These are phyloP conservation scores for Meyerozyma carpophila DNA, from an alignment of 1,139 yeast species.

Conservation along the genomic window DNA sequence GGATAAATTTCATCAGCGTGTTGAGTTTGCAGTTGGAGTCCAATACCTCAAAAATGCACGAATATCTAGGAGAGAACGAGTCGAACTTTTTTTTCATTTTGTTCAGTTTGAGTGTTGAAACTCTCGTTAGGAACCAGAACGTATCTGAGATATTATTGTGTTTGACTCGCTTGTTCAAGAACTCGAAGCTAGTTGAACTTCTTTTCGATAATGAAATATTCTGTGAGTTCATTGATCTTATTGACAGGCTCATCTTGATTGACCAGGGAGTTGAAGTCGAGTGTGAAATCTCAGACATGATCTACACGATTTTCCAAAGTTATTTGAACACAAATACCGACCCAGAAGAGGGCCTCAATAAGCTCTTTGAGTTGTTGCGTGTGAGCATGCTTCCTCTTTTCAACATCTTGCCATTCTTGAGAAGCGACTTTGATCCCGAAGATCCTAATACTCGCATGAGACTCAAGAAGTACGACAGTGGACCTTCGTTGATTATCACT, in stretches of 20 bases:
- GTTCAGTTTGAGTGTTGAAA: constrained; percentile 80
- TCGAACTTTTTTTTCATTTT: constrained; percentile 75
- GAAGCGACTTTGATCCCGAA: constrained; percentile 36
- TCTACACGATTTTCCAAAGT: constrained; percentile 42
- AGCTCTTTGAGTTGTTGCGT: constrained; percentile 73
- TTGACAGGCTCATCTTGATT: constrained; percentile 67
- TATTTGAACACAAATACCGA: constrained; percentile 16
- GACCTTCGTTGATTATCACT: constrained; percentile 34
- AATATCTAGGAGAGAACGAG: constrained; percentile 53
- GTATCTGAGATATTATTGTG: constrained; percentile 46
- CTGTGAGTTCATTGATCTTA: constrained; percentile 67
- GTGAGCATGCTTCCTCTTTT: constrained; percentile 65
- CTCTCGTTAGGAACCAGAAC: constrained; percentile 47
- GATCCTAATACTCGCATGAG: constrained; percentile 28
- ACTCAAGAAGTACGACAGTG: constrained; percentile 29
- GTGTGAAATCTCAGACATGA: constrained; percentile 49
- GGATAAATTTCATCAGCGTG: constrained; percentile 79
- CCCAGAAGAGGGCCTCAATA: constrained; percentile 60
- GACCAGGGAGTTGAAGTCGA: constrained; percentile 51
- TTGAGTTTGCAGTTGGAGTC: constrained; percentile 61
- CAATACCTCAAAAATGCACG: constrained; percentile 38
- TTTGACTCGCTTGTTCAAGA: constrained; percentile 52
- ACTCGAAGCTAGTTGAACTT: constrained; percentile 52
- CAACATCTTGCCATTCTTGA: constrained; percentile 54
- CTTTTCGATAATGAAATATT: constrained; percentile 67